Evolutionary conservation across 192 early-diverging fungal species (phyloP).

Genomic region (Backusella macrospora): DNA sequence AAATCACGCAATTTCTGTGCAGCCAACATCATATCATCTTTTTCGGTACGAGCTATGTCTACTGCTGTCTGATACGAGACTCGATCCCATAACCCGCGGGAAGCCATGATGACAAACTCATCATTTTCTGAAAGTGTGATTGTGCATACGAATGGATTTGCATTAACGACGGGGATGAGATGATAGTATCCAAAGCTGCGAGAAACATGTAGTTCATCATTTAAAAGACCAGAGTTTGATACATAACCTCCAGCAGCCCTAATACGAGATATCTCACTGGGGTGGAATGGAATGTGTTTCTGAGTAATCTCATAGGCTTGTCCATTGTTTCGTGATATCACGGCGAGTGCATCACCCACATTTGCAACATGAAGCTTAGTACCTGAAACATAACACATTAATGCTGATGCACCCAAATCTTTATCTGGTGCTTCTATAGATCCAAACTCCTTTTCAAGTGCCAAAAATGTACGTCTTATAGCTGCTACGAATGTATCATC

Average conservation of each 20-base stretch:
- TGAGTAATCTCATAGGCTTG: slow-evolving; percentile 68
- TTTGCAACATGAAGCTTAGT: slow-evolving; percentile 82
- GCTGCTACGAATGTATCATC: slow-evolving; percentile 64
- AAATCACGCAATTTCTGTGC: slow-evolving; percentile 85
- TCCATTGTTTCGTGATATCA: slow-evolving; percentile 70
- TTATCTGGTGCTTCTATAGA: slow-evolving; percentile 20
- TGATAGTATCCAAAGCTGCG: slow-evolving; percentile 88
- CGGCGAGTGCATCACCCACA: slow-evolving; percentile 81
- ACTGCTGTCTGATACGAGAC: slow-evolving; percentile 82
- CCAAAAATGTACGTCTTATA: slow-evolving; percentile 80
- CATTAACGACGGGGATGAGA: slow-evolving; percentile 78
- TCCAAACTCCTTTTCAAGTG: slow-evolving; percentile 80
- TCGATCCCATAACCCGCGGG: slow-evolving; percentile 73
- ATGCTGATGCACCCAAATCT: slow-evolving; percentile 68
- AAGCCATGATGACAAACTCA: slow-evolving; percentile 79
- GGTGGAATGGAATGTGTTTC: slow-evolving; percentile 72
- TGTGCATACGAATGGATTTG: slow-evolving; percentile 76
- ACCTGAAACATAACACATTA: slow-evolving; percentile 79
- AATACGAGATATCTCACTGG: slow-evolving; percentile 73
- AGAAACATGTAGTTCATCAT: slow-evolving; percentile 74
- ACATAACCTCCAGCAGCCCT: slow-evolving; percentile 81
- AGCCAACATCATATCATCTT: slow-evolving; percentile 71
- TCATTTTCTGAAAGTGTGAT: slow-evolving; percentile 79
- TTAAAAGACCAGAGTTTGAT: slow-evolving; percentile 72
- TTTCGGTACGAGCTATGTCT: slow-evolving; percentile 82